Base-by-base conservation (phyloP, 495 filamentous ascomycete species). In the Xylaria curta region DNA sequence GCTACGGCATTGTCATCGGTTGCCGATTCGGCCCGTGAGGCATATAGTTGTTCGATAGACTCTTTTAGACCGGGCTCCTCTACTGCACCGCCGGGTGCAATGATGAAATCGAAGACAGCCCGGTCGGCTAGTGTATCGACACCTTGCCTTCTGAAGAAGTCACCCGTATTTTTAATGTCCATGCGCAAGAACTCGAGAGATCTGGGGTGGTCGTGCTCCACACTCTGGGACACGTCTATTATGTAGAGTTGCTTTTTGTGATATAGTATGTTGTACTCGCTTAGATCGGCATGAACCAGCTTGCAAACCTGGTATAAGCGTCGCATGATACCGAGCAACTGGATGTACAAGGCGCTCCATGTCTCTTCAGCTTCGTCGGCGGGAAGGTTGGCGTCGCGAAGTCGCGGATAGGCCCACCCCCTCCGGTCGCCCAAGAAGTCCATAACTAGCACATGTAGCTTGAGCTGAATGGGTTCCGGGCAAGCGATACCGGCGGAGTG, bases 181-280 rank as follows among this genome's bases (percentile, higher is more conserved):
- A 97, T 98, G 24, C 95, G 89, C 70, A 98, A 83, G 79, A 99
- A 98, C 78, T 98, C 94, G 24, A 97, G 85, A 42, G 91, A 94
- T 70, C 92, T 86, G 1, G 96, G 95, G 81, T 99, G 96, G 69
- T 98, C 94, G 78, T 97, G 94, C 83, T 98, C 96, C 36, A 99
- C 96, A 76, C 90, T 93, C 81, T 99, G 96, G 74, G 94, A 97
- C 56, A 99, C 96, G 83, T 99, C 96, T 75, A 99, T 99, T 77
- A 99, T 90, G 85, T 92, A 97, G 0, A 97, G 87, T 74, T 90
- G 89, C 58, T 88, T 85, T 75, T 94, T 87, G 81, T 97, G 89
- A 82, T 97, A 98, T 0, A 99, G 88, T 56, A 97, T 88, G 75
- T 99, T 99, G 85, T 98, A 99, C 83, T 98, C 96, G 81, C 93